Conservation (phyloP, 805 yeast genomes). For the Metschnikowia shivogae region DNA sequence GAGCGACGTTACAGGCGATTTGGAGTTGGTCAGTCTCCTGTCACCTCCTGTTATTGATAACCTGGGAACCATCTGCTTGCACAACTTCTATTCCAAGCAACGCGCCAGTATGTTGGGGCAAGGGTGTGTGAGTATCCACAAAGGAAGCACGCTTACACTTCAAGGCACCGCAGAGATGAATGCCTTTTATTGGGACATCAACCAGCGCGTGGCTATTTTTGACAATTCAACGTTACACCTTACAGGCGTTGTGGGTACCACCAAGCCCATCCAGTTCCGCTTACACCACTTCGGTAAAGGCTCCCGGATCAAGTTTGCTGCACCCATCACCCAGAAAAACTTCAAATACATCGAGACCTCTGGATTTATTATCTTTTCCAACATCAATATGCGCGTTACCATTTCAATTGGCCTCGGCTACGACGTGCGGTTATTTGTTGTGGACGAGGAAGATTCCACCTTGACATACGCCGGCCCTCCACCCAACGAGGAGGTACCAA, state of each 20-base stretch:
- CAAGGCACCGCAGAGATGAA: background rate
- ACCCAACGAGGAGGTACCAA: background rate
- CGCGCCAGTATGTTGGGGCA: background rate
- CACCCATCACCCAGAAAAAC: background rate
- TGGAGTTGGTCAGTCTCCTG: background rate
- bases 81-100: background rate
- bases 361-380: background rate
- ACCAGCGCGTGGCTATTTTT: background rate
- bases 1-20: background rate
- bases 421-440: background rate
- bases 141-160: background rate
- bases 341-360: background rate
- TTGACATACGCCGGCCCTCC: background rate
- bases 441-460: background rate
- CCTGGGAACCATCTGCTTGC: background rate
- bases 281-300: background rate
- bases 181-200: background rate
- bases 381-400: background rate
- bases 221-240: background rate
- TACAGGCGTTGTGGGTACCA: background rate
- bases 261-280: background rate
- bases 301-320: background rate
- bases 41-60: background rate
- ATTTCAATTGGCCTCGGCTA: background rate
- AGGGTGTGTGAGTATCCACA: background rate